Evolutionary conservation across 345 rosid species (phyloP).

Genomic region (Aquilaria yunnanensis): DNA sequence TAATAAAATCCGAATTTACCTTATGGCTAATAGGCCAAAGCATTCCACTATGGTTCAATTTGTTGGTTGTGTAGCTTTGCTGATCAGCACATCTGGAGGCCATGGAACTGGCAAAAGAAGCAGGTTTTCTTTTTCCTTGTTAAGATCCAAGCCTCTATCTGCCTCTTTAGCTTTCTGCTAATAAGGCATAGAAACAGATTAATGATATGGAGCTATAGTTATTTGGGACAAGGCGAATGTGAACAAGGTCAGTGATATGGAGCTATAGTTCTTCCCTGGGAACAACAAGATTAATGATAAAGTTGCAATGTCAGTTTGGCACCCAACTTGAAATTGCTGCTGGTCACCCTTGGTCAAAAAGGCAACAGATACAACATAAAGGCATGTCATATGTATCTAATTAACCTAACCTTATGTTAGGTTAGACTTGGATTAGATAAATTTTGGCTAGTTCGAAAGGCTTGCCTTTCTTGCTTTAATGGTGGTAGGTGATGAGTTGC

Average conservation of each 20-base stretch:
- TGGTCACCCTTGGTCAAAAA: slow-evolving; percentile 53
- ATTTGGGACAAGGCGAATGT: slow-evolving; percentile 59
- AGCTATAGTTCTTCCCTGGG: slow-evolving; percentile 32
- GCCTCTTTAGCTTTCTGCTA: slow-evolving; percentile 52
- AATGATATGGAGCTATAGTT: too few relatives aligned
- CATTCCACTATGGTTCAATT: slow-evolving; percentile 64
- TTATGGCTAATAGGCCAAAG: slow-evolving; percentile 36
- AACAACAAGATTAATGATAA: slow-evolving; percentile 25
- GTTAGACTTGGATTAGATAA: too few relatives aligned
- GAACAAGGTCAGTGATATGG: slow-evolving; percentile 49
- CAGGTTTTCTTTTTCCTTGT: slow-evolving; percentile 57
- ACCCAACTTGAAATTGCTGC: slow-evolving; percentile 48
- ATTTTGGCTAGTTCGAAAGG: too few relatives aligned
- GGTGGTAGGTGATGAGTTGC: too few relatives aligned
- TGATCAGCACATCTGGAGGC: slow-evolving; percentile 54
- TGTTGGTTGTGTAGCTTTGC: slow-evolving; percentile 68
- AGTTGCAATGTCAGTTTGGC: slow-evolving; percentile 26
- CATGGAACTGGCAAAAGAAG: slow-evolving; percentile 46
- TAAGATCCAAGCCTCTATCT: slow-evolving; percentile 50
- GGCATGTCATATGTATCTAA: slow-evolving; percentile 10
- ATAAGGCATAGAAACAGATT: too few relatives aligned
- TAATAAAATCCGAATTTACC: background rate
- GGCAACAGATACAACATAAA: slow-evolving; percentile 56
- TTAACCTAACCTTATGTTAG: too few relatives aligned
- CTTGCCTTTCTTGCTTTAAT: too few relatives aligned